Evolutionary conservation across 2,329 filamentous ascomycete genomes (phyloP).

Genomic region (Colletotrichum sp.): DNA sequence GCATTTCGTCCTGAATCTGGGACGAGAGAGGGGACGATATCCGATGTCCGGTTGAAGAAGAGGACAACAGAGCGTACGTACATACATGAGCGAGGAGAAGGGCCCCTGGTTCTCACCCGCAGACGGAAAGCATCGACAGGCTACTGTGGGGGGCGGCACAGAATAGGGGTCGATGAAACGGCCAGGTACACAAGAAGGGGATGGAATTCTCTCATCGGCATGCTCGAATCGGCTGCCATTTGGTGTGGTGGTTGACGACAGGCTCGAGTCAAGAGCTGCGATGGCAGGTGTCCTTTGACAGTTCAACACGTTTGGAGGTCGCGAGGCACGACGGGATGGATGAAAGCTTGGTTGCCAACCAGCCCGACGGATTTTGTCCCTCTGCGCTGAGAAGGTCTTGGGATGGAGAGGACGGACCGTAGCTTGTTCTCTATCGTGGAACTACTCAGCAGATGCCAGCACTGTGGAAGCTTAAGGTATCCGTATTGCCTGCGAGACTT

Average conservation of each 20-base stretch:
- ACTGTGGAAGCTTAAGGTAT: not conserved
- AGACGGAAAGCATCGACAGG: slow-evolving; percentile 11
- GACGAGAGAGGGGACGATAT: slow-evolving; percentile 17
- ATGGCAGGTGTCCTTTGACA: slow-evolving; percentile 9
- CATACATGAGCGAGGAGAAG: not conserved
- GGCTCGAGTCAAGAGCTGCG: slow-evolving; percentile 16
- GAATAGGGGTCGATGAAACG: slow-evolving; percentile 16
- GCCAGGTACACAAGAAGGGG: not conserved
- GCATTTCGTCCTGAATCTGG: slow-evolving; percentile 20
- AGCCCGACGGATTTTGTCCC: not conserved
- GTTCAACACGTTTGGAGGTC: not conserved
- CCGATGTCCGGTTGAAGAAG: not conserved
- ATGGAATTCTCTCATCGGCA: slow-evolving; percentile 8
- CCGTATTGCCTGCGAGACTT: not conserved
- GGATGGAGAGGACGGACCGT: not conserved
- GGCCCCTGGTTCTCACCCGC: slow-evolving; percentile 3
- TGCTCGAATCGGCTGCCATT: not conserved
- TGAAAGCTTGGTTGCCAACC: not conserved
- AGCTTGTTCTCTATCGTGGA: not conserved
- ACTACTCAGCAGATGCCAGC: not conserved
- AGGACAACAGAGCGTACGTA: slow-evolving; percentile 2
- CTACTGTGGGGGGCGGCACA: not conserved
- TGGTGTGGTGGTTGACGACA: not conserved
- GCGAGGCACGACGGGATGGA: not conserved
- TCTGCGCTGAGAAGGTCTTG: not conserved